Percentiles rank a stretch among this genome's conserved stretches.
Evolutionary conservation across 2,329 filamentous ascomycete species (phyloP).

Genomic region (Periconia macrospinosa): DNA sequence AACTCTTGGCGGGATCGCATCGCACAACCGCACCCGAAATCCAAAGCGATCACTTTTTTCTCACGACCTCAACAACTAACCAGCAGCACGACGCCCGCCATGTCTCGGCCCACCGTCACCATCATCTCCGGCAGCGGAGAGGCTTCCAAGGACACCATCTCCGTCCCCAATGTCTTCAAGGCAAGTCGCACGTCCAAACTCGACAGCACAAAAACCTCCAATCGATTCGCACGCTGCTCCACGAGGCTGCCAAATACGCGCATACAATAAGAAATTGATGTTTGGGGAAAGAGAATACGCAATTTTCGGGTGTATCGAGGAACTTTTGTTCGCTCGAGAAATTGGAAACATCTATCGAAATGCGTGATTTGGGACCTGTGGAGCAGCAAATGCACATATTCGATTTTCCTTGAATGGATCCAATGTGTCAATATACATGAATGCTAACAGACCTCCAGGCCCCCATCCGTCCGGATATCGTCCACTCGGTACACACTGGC

Average conservation of each 20-base stretch:
- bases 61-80: conserved; percentile 27
- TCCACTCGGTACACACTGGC: conserved; percentile 97
- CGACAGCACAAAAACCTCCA: conserved; percentile 6
- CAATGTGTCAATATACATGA: not conserved
- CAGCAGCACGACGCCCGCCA: conserved; percentile 41
- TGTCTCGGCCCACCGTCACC: conserved; percentile 95
- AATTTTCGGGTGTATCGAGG: not conserved
- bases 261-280: conserved; percentile 8
- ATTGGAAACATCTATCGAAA: not conserved
- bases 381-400: not conserved
- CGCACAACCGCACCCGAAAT: too few relatives aligned
- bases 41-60: not conserved
- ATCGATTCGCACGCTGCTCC: conserved; percentile 2
- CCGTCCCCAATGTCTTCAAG: conserved; percentile 96
- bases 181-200: conserved; percentile 26
- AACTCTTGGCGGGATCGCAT: too few relatives aligned
- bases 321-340: not conserved
- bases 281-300: not conserved
- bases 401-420: not conserved
- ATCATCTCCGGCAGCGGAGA: conserved; percentile 96
- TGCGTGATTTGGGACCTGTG: conserved; percentile 9
- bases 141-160: conserved; percentile 83
- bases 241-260: conserved; percentile 11
- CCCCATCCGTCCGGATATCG: conserved; percentile 98
- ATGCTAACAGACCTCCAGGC: conserved; percentile 45